Conservation (phyloP, 371 early-diverging fungal genomes). For the Mucor plumbeus region DNA sequence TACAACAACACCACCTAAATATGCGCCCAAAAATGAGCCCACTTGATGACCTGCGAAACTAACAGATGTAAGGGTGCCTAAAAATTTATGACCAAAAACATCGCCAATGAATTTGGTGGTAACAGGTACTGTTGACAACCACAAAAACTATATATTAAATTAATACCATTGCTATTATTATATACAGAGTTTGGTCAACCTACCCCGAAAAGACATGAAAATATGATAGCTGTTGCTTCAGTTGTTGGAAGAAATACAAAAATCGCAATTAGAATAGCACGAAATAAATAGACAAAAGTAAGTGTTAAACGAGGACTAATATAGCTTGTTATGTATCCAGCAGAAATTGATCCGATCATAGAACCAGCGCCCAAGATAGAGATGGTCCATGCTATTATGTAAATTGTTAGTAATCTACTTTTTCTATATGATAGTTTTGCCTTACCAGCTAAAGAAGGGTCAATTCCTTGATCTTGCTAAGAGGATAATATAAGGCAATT, state of each 20-base stretch:
- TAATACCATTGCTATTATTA: too few relatives aligned
- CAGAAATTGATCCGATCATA: conserved; percentile 27
- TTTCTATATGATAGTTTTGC: background rate
- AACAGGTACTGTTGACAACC: conserved; percentile 51
- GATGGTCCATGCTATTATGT: conserved; percentile 37
- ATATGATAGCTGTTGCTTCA: conserved; percentile 33
- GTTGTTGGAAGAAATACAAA: conserved; percentile 34
- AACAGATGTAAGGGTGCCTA: conserved; percentile 41
- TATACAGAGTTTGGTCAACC: conserved; percentile 13
- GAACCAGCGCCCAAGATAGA: conserved; percentile 42
- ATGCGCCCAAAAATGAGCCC: conserved; percentile 45
- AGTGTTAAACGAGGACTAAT: conserved; percentile 32
- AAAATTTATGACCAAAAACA: conserved; percentile 44
- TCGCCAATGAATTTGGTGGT: conserved; percentile 45
- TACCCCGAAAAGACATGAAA: conserved; percentile 61
- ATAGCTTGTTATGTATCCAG: conserved; percentile 27
- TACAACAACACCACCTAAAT: conserved; percentile 42
- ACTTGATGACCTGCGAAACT: conserved; percentile 44
- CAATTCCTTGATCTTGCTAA: conserved; percentile 35
- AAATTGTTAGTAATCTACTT: background rate
- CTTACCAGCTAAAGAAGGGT: conserved; percentile 28
- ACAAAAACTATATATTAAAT: conserved; percentile 28
- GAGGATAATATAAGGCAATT: background rate
- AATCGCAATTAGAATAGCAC: conserved; percentile 31
- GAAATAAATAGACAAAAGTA: conserved; percentile 19